Conservation (phyloP, 75 land plant species). For the Chamaecyparis obtusa region DNA sequence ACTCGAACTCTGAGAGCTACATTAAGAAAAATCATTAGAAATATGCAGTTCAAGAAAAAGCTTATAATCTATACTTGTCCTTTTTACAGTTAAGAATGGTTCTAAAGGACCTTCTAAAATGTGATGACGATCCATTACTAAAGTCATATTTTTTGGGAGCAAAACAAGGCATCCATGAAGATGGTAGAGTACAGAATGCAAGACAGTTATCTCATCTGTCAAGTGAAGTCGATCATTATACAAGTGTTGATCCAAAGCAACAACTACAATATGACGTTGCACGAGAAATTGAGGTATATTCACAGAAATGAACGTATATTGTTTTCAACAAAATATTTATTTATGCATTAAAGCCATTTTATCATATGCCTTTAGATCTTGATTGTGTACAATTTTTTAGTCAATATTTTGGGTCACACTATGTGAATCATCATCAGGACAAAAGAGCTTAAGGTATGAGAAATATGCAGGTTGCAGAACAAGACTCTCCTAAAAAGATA, state of each 20-base stretch:
- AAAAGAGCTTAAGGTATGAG: too few species aligned
- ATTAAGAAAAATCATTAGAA: background rate
- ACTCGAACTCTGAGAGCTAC: background rate
- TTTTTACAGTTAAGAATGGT: constrained; percentile 50
- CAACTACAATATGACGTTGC: background rate
- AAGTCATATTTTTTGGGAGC: constrained; percentile 44
- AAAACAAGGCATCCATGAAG: background rate
- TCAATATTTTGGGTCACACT: too few species aligned
- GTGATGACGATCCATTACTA: constrained; percentile 22
- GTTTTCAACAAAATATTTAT: background rate
- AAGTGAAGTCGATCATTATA: background rate
- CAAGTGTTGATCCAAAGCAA: constrained; percentile 4
- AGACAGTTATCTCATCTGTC: background rate
- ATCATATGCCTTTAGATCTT: too few species aligned
- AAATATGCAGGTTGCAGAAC: too few species aligned
- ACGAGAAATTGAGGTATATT: constrained; percentile 6
- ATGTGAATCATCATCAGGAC: too few species aligned
- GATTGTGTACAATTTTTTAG: too few species aligned
- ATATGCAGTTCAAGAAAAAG: background rate
- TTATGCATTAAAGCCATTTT: background rate
- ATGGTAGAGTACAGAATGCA: background rate
- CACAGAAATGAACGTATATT: background rate
- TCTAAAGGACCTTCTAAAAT: constrained; percentile 44
- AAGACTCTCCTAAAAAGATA: too few species aligned
- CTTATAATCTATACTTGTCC: background rate